Evolutionary conservation across 495 filamentous ascomycete species (phyloP), one percentile per base, ranked within the genome.

Genomic region (Amphirosellinia nigrospora): DNA sequence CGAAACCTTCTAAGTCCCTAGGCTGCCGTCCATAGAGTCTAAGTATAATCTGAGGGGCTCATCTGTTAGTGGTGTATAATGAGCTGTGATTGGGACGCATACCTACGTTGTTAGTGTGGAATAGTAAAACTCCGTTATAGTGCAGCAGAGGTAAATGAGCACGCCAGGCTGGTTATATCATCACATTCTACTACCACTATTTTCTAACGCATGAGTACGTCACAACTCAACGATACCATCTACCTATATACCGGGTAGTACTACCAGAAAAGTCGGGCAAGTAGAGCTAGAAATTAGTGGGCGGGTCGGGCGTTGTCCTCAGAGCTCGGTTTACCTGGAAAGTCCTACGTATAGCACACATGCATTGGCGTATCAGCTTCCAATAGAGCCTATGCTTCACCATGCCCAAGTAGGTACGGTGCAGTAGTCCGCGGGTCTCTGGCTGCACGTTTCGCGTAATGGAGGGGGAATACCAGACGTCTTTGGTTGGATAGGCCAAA

Each of bases 361-460:
- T 28, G 34, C 7, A 36, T 21, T 13, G 43, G 43, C 43, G 10
- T n/a, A 53, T 53, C 16, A 53, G 50, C 50, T 53, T 30, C 13
- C 13, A 30, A 13, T 32, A 56, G 28, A 16, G 55, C 36, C 36
- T 36, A 36, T 58, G 30, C 19, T n/a, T n/a, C 16, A 58, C 32
- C 28, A 56, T 34, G 53, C 28, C 28, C 2, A 34, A 30, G 53
- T 58, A 56, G 28, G 16, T 36, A 56, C 15, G 10, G 34, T 36
- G 48, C 4, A 52, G 23, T 58, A 58, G 26, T 58, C 15, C 28
- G 46, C 39, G 32, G 39, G 21, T 62, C 36, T 39, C 8, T 30
- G 26, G 21, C 45, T 65, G 63, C 46, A 53, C 32, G 46, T 11
- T 26, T 53, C 63, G 63, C 53, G 43, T 64, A 63, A 7, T 45